Evolutionary conservation across 305 asterid genomes (phyloP).

Genomic region (Fraxinus sp.): DNA sequence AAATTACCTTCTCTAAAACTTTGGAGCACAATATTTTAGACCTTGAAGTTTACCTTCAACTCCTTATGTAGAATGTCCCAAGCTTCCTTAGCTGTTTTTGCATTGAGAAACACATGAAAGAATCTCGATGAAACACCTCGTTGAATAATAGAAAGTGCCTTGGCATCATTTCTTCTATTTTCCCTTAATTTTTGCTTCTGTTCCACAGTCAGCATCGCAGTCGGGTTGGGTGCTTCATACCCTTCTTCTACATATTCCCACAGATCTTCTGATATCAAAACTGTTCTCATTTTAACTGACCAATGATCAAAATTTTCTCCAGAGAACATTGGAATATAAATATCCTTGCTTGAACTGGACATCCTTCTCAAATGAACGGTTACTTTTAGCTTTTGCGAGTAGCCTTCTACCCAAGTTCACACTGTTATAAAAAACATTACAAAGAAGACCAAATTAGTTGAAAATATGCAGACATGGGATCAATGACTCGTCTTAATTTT

Average conservation of each 20-base stretch:
- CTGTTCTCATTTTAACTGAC: conserved; percentile 5
- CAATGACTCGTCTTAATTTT: background rate
- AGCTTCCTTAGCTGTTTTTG: conserved; percentile 16
- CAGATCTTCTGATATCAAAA: conserved; percentile 4
- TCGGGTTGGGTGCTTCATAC: background rate
- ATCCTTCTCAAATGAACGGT: background rate
- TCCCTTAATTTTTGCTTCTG: background rate
- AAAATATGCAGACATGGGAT: background rate
- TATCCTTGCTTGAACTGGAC: conserved; percentile 7
- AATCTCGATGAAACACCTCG: background rate
- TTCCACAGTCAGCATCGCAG: background rate
- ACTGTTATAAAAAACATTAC: background rate
- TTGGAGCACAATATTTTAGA: background rate
- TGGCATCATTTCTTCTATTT: background rate
- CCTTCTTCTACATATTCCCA: conserved; percentile 18
- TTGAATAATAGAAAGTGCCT: conserved; percentile 16
- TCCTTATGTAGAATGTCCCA: conserved; percentile 23
- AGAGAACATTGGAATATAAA: background rate
- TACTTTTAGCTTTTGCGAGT: background rate
- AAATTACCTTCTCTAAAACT: background rate
- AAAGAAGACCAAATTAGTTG: background rate
- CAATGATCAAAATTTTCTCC: conserved; percentile 6
- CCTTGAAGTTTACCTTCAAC: background rate
- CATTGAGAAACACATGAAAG: background rate
- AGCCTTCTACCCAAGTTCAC: background rate